These are phyloP conservation scores for Chlorella sp. DNA, from an alignment of 139 green algal species.

Conservation along the genomic window DNA sequence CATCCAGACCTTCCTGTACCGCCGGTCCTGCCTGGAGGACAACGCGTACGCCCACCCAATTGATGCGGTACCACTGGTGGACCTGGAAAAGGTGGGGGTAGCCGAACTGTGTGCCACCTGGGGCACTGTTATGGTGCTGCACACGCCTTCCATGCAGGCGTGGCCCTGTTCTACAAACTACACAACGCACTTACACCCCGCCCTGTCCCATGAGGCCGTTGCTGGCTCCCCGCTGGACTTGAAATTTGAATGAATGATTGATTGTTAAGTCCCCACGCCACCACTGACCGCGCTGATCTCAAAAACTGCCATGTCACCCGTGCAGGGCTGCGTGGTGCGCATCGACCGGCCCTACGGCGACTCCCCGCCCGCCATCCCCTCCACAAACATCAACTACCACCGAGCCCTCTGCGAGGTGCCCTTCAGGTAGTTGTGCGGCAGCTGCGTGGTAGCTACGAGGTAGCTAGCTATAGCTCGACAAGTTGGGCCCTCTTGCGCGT, in stretches of 20 bases:
- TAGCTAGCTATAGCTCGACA: too few relatives aligned
- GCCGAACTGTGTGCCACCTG: background rate
- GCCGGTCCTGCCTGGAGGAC: constrained; percentile 43
- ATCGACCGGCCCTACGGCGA: constrained; percentile 20
- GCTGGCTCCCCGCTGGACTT: too few relatives aligned
- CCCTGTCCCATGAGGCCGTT: too few relatives aligned
- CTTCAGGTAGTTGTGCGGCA: constrained; percentile 26
- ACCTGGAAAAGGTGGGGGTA: constrained; percentile 40
- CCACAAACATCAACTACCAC: constrained; percentile 26
- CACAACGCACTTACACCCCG: too few relatives aligned
- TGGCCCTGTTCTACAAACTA: too few relatives aligned
- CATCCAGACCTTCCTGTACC: constrained; percentile 82
- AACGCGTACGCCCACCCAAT: constrained; percentile 86
- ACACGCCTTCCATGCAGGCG: too few relatives aligned
- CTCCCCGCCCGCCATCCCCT: background rate
- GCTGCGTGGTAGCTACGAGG: too few relatives aligned
- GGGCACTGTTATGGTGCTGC: too few relatives aligned
- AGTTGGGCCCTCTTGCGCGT: too few relatives aligned
- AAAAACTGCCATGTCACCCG: background rate
- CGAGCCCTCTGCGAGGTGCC: constrained; percentile 19
- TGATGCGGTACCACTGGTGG: constrained; percentile 75
- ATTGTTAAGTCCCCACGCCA: too few relatives aligned
- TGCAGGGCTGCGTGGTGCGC: constrained; percentile 17
- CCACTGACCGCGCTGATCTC: too few relatives aligned
- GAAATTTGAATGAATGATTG: too few relatives aligned